Base-by-base conservation (phyloP, 140 eudicot species). In the Flaveria floridana region DNA sequence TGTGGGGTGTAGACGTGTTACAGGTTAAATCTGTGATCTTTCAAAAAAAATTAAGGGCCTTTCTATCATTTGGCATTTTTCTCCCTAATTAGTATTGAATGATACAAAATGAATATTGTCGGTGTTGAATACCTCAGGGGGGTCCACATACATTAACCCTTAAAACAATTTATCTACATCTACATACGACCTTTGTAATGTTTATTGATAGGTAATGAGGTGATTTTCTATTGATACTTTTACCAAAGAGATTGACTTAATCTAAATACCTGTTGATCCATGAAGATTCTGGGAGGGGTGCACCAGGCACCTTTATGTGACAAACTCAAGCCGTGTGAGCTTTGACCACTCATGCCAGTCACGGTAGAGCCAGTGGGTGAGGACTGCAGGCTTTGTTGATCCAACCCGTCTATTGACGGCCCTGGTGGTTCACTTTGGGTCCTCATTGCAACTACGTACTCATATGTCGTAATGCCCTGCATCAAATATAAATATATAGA, bases 281-380 rank as follows among this genome's bases (percentile, higher is more conserved):
- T 86, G 68, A 92, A 89, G 11, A 92, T 85, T 82, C 98, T 80
- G 13, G 98, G 98, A 70, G 98, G 98, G 48, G 96, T 89, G 80
- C 98, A 93, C 96, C 98, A 89, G 25, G 89, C 93, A 42, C 92
- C 98, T 81, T 93, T 93, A 75, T 92, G 84, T 42, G 85, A 96
- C 64, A 86, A 83, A n/a, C 91, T 86, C 66, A 87, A 84, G 25
- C 98, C 98, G 23, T 86, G 86, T 65, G 98, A 93, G 83, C 98
- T 93, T 76, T 97, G 87, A 2, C 91, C 97, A 75, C 96, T 93
- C 44, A 80, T 78, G 48, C 86, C 97, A 3, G 98, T 90, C 34
- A 89, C 80, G 7, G 96, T 87, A 19, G 98, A 93, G 42, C 97
- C 88, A 21, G 88, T 66, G 15, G 98, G 98, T 47, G 98, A 93